These are phyloP conservation scores for Aegilops umbellulata DNA, from an alignment of 176 grass and related monocot genomes.

Conservation along the genomic window DNA sequence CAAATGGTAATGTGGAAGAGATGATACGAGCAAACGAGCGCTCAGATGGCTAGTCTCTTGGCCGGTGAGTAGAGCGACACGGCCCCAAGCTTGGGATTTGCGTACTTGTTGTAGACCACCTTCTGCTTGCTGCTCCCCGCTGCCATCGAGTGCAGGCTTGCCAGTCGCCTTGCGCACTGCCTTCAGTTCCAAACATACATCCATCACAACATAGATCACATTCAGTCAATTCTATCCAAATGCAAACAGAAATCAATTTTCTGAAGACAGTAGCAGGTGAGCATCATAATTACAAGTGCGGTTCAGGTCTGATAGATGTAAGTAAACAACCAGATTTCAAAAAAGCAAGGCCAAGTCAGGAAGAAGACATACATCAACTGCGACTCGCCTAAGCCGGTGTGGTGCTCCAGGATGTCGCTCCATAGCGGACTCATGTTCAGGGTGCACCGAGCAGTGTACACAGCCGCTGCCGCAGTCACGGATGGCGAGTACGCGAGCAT, in stretches of 20 bases:
- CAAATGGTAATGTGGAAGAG: neutral
- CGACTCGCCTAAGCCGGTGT: constrained; percentile 40
- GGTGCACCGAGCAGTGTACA: constrained; percentile 44
- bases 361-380: constrained; percentile 45
- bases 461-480: constrained; percentile 36
- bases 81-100: constrained; percentile 32
- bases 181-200: constrained; percentile 27
- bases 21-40: neutral
- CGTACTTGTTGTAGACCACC: constrained; percentile 54
- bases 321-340: neutral
- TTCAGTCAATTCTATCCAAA: neutral
- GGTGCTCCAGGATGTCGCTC: constrained; percentile 43
- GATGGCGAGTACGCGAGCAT: constrained; percentile 56
- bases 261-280: neutral
- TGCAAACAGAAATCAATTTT: neutral
- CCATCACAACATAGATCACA: neutral
- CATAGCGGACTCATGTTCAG: constrained; percentile 38
- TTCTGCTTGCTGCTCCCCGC: constrained; percentile 36
- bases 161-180: constrained; percentile 43
- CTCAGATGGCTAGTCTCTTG: constrained; percentile 7
- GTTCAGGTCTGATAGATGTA: neutral
- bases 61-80: constrained; percentile 36
- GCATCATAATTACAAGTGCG: neutral
- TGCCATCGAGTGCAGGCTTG: constrained; percentile 32
- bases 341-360: neutral